These are phyloP conservation scores for Diospyros lotus DNA, from an alignment of 148 eudicot species.

Conservation along the genomic window DNA sequence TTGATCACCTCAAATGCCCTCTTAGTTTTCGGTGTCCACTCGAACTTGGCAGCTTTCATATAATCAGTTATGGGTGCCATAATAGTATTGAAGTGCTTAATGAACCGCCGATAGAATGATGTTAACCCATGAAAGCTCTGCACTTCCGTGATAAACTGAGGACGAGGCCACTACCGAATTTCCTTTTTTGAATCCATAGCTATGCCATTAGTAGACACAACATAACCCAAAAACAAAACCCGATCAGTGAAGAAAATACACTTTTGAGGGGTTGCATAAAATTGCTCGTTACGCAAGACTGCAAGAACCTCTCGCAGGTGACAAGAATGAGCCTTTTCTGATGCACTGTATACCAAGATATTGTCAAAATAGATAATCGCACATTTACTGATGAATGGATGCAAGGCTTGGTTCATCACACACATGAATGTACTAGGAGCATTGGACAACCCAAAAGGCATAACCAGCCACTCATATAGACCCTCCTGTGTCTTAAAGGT, in stretches of 20 bases:
- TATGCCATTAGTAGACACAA: not conserved
- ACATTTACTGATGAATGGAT: not conserved
- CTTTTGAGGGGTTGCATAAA: not conserved
- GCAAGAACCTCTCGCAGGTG: not conserved
- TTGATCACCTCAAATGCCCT: not conserved
- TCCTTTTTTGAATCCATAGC: not conserved
- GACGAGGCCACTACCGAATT: not conserved
- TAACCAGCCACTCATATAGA: not conserved
- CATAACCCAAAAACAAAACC: not conserved
- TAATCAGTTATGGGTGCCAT: not conserved
- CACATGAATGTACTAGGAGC: not conserved
- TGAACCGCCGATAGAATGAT: not conserved
- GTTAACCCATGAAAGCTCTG: not conserved
- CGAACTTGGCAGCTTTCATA: not conserved
- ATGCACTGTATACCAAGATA: not conserved
- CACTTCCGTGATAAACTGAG: not conserved
- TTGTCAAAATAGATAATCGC: not conserved
- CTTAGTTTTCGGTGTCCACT: not conserved
- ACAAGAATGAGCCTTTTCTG: not conserved
- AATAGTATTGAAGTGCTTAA: not conserved
- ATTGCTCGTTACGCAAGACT: not conserved
- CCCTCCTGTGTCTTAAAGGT: not conserved
- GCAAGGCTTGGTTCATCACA: not conserved
- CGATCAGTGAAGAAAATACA: not conserved
- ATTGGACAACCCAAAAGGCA: not conserved